phyloP scores from a whole-genome alignment of 495 filamentous ascomycete genomes.

The Podospora sp. region DNA sequence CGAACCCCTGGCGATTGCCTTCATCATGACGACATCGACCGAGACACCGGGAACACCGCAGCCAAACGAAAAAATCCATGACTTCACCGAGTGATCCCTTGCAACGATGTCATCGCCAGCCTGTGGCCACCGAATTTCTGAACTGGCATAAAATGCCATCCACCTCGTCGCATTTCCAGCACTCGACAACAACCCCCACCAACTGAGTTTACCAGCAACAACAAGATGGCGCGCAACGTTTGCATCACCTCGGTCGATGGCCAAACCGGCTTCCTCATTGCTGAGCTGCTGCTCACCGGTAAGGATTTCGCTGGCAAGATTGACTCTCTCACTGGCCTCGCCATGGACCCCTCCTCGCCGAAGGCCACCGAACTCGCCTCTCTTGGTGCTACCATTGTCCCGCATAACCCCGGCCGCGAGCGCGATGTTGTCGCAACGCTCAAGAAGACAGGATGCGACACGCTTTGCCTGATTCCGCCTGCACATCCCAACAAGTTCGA shows the following conservation, averaged over 20 bases:
- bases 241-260: slow-evolving; percentile 57
- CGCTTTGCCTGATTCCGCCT: slow-evolving; percentile 58
- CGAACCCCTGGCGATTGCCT: no score
- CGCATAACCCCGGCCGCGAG: slow-evolving; percentile 47
- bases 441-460: slow-evolving; percentile 49
- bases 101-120: no score
- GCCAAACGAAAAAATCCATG: no score
- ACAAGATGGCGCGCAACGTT: slow-evolving; percentile 50
- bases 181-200: background rate
- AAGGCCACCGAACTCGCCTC: slow-evolving; percentile 57
- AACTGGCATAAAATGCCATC: no score
- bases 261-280: slow-evolving; percentile 58
- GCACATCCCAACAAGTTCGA: slow-evolving; percentile 52
- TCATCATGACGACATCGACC: no score
- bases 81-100: no score
- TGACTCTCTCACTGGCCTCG: slow-evolving; percentile 44
- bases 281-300: slow-evolving; percentile 55
- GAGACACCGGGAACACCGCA: no score
- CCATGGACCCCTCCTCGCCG: slow-evolving; percentile 49
- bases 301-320: slow-evolving; percentile 46
- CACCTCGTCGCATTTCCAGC: no score
- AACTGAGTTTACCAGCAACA: background rate
- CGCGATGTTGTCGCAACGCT: slow-evolving; percentile 43
- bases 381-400: slow-evolving; percentile 55
- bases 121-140: no score